Conservation (phyloP, 2,329 filamentous ascomycete genomes). For the Fusarium nisikadoi region DNA sequence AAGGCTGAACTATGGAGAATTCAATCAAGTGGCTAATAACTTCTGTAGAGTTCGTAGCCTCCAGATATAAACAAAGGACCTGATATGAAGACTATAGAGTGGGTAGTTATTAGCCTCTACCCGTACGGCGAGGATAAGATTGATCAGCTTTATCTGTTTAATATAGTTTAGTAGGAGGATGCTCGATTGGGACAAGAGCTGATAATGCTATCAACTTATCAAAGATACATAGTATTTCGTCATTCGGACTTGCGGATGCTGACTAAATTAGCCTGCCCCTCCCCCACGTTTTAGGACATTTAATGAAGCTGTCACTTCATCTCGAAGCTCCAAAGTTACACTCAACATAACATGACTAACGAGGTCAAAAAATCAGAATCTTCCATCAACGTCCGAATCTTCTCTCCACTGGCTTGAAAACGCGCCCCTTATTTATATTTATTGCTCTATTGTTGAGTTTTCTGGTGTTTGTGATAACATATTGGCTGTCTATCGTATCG, state of each 20-base stretch:
- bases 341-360: not conserved
- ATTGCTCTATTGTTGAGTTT: rapidly evolving
- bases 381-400: not conserved
- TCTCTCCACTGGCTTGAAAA: not conserved
- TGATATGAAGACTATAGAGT: not conserved
- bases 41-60: not conserved
- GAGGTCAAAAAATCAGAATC: not conserved
- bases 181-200: not conserved
- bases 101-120: too few species aligned
- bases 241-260: conserved; percentile 38
- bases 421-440: rapidly evolving
- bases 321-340: conserved; percentile 8
- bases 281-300: conserved; percentile 27
- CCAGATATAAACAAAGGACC: too few species aligned
- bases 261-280: conserved; percentile 36
- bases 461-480: too few species aligned
- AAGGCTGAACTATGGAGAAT: too few species aligned
- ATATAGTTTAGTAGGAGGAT: too few species aligned
- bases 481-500: not conserved
- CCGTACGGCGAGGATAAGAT: not conserved
- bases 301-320: conserved; percentile 24
- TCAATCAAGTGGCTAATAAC: not conserved
- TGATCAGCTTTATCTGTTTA: too few species aligned
- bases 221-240: conserved; percentile 10
- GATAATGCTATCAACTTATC: not conserved